A percentile compares a stretch with the other conserved stretches of the same genome.
These are phyloP conservation scores for Tetrahymena elliotti DNA, from an alignment of 73 alveolate genomes.

Conservation along the genomic window DNA sequence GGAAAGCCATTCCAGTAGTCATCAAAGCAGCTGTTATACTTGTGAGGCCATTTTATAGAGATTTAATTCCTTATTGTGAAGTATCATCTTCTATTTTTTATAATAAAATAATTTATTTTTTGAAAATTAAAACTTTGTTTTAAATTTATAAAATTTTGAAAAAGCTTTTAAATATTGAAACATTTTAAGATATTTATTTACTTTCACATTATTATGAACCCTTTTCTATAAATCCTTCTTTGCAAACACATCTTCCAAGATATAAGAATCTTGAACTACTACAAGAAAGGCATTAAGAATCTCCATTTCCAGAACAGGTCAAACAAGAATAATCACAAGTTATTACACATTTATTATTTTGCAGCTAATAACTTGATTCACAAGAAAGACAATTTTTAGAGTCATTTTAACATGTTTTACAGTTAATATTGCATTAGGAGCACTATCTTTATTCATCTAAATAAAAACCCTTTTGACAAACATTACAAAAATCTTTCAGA, in stretches of 20 bases:
- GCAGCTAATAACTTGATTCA: background rate
- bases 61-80: background rate
- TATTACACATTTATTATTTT: background rate
- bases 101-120: background rate
- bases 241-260: background rate
- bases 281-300: background rate
- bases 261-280: background rate
- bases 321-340: background rate
- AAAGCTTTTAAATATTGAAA: background rate
- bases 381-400: background rate
- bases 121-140: background rate
- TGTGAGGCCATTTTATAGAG: background rate
- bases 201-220: background rate
- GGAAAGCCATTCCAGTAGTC: background rate
- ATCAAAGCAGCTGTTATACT: background rate
- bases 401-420: background rate
- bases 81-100: background rate
- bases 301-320: background rate
- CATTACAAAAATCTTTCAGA: background rate
- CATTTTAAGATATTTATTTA: too few species aligned
- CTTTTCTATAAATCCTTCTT: background rate
- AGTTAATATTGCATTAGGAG: background rate
- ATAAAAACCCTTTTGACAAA: background rate
- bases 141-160: background rate
- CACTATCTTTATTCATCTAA: background rate